Conservation (phyloP, 257 asterid genomes). For the Fraxinus excelsior region DNA sequence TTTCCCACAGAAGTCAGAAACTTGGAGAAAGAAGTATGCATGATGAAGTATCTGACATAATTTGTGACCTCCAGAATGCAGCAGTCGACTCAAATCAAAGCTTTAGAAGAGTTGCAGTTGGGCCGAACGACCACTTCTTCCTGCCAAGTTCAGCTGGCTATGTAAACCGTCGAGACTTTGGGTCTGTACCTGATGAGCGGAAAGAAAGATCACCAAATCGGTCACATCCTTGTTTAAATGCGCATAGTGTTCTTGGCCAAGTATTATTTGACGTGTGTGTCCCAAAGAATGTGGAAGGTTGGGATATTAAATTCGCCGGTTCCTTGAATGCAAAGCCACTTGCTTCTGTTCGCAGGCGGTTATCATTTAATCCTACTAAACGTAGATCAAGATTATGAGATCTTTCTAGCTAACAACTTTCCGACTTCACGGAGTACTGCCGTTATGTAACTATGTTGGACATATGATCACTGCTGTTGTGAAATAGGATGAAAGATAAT, state of each 20-base stretch:
- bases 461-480: neutral
- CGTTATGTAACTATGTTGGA: constrained; percentile 7
- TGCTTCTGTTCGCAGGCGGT: constrained; percentile 58
- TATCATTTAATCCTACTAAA: constrained; percentile 52
- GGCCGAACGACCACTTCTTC: constrained; percentile 80
- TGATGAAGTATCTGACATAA: constrained; percentile 58
- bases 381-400: constrained; percentile 66
- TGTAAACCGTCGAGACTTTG: constrained; percentile 44
- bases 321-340: constrained; percentile 69
- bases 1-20: constrained; percentile 56
- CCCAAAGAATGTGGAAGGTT: constrained; percentile 84
- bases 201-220: constrained; percentile 50
- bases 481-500: neutral
- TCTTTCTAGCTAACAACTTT: constrained; percentile 19
- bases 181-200: constrained; percentile 44
- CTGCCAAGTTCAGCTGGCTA: constrained; percentile 66
- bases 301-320: constrained; percentile 81
- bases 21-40: constrained; percentile 57
- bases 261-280: constrained; percentile 82
- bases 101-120: constrained; percentile 76
- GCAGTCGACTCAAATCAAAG: constrained; percentile 80
- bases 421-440: neutral
- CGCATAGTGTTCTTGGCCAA: constrained; percentile 81
- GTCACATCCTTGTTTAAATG: constrained; percentile 54
- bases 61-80: constrained; percentile 93